Conservation (phyloP, 768 basidiomycete species). For the Mycena amicta region DNA sequence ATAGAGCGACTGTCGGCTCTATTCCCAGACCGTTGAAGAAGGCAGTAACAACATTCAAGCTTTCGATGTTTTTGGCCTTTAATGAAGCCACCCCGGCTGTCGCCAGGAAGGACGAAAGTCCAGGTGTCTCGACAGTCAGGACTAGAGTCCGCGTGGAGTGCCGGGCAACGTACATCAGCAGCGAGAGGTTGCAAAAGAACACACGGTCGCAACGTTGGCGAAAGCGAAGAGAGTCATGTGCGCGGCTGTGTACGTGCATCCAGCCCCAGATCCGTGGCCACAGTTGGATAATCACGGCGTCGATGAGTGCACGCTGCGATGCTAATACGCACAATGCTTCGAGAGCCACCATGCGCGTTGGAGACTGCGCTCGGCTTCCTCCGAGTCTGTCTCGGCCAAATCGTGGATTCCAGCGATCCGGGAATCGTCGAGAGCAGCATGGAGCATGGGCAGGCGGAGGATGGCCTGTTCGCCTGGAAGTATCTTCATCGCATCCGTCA, state of each 20-base stretch:
- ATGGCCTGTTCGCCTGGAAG: no score
- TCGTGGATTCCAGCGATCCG: no score
- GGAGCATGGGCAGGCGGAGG: no score
- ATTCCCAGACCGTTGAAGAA: neutral
- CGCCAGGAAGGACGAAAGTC: neutral
- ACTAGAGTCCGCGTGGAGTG: neutral
- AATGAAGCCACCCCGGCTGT: neutral
- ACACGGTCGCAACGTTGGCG: neutral
- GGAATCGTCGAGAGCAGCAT: no score
- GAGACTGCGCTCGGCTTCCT: no score
- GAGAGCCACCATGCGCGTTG: no score
- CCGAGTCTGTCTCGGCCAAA: no score
- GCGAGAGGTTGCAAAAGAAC: neutral
- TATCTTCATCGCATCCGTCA: no score
- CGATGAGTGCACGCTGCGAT: no score
- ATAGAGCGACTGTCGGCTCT: neutral
- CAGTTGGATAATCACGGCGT: neutral
- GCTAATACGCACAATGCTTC: no score
- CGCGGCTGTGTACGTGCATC: neutral
- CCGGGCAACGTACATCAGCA: neutral
- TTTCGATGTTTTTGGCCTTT: neutral
- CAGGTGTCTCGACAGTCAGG: neutral
- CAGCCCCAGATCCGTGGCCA: neutral
- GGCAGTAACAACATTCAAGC: neutral
- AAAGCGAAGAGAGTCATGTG: neutral